Evolutionary conservation across 192 early-diverging fungal species (phyloP).

Genomic region (Glomus cerebriforme): DNA sequence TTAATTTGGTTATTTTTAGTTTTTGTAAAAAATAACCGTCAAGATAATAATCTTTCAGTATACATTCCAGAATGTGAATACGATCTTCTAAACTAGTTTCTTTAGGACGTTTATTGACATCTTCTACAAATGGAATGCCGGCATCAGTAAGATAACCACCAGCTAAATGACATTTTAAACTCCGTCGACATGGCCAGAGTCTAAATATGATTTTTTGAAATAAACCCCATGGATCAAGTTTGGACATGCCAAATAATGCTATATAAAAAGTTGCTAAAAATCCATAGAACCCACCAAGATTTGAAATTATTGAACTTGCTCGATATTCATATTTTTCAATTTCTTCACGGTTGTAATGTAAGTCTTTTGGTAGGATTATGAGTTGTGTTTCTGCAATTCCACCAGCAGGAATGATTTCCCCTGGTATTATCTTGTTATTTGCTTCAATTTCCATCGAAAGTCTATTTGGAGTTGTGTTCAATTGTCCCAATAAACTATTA

Average conservation of each 20-base stretch:
- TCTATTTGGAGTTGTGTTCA: background rate
- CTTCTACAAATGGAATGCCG: constrained; percentile 2
- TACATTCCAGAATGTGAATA: background rate
- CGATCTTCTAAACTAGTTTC: background rate
- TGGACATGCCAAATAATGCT: background rate
- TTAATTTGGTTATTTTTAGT: background rate
- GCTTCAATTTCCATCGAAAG: background rate
- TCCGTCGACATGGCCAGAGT: constrained; percentile 1
- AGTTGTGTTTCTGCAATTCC: background rate
- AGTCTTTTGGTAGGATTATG: background rate
- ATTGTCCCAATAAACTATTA: background rate
- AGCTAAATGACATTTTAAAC: constrained; percentile 16
- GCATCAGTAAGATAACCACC: background rate
- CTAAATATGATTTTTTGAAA: constrained; percentile 1
- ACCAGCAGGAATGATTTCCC: too few relatives aligned
- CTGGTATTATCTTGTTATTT: background rate
- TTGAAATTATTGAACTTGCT: background rate
- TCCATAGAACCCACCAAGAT: background rate
- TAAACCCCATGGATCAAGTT: background rate
- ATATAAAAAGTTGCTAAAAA: background rate
- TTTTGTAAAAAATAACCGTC: background rate
- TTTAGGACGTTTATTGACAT: background rate
- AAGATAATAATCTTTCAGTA: constrained; percentile 12
- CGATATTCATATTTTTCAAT: background rate
- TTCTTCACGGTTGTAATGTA: background rate